phyloP scores from a whole-genome alignment of 2,329 filamentous ascomycete species.

The Beauveria bassiana region DNA sequence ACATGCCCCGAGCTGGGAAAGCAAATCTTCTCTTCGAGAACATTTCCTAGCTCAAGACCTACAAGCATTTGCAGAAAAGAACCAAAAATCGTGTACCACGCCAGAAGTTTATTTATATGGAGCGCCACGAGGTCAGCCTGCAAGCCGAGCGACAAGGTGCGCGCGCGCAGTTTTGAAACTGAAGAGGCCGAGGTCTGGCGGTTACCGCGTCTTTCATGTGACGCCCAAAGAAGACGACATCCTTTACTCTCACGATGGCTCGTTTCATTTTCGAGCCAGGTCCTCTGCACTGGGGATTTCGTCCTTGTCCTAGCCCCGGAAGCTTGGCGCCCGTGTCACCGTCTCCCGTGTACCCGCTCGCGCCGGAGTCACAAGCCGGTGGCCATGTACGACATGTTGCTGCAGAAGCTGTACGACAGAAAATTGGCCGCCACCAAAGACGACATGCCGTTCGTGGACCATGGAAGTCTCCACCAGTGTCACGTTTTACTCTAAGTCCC shows the following conservation, averaged over 20 bases:
- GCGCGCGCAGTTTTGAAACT: constrained; percentile 18
- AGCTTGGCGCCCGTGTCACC: constrained; percentile 23
- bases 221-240: constrained; percentile 19
- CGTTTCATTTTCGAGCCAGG: not conserved
- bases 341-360: constrained; percentile 27
- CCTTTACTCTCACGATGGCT: not conserved
- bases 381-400: constrained; percentile 24
- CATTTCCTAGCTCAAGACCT: not conserved
- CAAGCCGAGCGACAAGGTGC: not conserved
- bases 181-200: constrained; percentile 16
- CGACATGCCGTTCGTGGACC: constrained; percentile 20
- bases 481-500: not conserved
- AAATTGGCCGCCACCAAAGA: constrained; percentile 22
- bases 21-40: not conserved
- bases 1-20: not conserved
- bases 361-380: constrained; percentile 22
- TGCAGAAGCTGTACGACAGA: constrained; percentile 21
- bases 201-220: constrained; percentile 22
- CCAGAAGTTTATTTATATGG: not conserved
- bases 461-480: not conserved
- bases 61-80: not conserved
- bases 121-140: not conserved
- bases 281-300: constrained; percentile 21
- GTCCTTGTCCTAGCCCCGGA: constrained; percentile 20
- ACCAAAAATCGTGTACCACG: not conserved